A percentile compares a stretch with the other conserved stretches of the same genome.
Conservation (phyloP, 192 early-diverging fungal genomes). For the Geranomyces michiganensis region DNA sequence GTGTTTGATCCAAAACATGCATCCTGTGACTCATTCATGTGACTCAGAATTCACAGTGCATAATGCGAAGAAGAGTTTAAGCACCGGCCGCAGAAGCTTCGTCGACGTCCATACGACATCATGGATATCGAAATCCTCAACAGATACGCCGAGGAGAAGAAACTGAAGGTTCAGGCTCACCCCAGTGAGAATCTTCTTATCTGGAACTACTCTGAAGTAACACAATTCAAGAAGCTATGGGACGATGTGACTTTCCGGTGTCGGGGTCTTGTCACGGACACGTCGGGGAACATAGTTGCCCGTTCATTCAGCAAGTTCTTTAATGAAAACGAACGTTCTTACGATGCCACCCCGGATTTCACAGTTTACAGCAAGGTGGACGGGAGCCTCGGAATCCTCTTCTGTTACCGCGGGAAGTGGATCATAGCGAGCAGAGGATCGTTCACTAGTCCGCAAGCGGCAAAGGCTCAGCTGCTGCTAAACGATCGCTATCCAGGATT, state of each 20-base stretch:
- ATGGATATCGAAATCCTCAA: background rate
- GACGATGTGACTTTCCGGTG: background rate
- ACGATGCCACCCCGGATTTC: background rate
- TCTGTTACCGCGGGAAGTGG: background rate
- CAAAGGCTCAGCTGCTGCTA: background rate
- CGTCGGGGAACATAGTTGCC: background rate
- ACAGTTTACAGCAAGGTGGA: background rate
- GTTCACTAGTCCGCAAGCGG: background rate
- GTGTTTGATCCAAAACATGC: too few relatives aligned
- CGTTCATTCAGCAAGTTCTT: constrained; percentile 9
- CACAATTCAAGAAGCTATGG: background rate
- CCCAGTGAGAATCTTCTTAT: background rate
- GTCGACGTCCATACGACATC: too few relatives aligned
- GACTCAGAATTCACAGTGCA: too few relatives aligned
- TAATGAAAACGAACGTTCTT: background rate
- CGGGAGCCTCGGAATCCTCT: constrained; percentile 5
- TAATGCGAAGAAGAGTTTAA: too few relatives aligned
- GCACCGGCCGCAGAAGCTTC: too few relatives aligned
- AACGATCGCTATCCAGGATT: background rate
- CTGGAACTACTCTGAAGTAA: constrained; percentile 1
- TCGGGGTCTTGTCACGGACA: background rate
- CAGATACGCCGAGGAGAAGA: background rate
- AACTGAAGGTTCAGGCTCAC: background rate
- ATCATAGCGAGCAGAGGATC: background rate
- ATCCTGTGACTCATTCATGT: too few relatives aligned